Evolutionary conservation across 148 eudicot species (phyloP), one percentile per base, ranked within the genome.

Genomic region (Dianthus caryophyllus): DNA sequence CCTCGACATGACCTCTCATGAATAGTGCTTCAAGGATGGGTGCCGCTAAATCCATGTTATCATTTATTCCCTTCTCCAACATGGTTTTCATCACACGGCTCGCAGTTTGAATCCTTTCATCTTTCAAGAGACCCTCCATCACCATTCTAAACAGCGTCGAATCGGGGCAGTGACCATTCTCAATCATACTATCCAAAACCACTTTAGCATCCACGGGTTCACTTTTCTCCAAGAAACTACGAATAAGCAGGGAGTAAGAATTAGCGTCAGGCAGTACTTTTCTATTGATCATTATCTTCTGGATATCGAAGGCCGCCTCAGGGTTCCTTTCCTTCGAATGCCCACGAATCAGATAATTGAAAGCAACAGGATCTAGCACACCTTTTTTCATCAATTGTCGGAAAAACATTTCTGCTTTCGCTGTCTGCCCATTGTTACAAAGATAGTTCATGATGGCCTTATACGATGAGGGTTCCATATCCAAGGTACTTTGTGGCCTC

Each of bases 331-430:
- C 98, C 33, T 79, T 77, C 2, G 98, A 75, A 75, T 89, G 96
- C 26, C 98, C 98, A 8, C 84, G 73, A 12, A 87, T 80, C 68
- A 93, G 76, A 79, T 82, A 82, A 64, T 87, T 87, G 57, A 87
- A 85, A 26, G 88, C 91, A 49, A 71, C 38, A 0, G 89, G 75
- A 75, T 93, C 95, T 72, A 68, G 84, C 30, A 87, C 79, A 47
- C 98, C 98, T 79, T 84, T 84, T 84, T 93, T 93, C 95, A 93
- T 78, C 77, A 93, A 62, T 77, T 93, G 96, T 49, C 96, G 74
- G 79, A 87, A 79, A 62, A 93, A 76, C 4, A 81, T 82, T 78
- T 93, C 98, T 16, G 96, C 98, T 70, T 87, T 89, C 18, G 56
- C 66, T 13, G 96, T 80, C 74, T 74, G 78, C 27, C 91, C 90